Percentiles rank a stretch among this genome's conserved stretches.
These are phyloP conservation scores for Fennellomyces sp. DNA, from an alignment of 371 early-diverging fungal genomes.

Conservation along the genomic window DNA sequence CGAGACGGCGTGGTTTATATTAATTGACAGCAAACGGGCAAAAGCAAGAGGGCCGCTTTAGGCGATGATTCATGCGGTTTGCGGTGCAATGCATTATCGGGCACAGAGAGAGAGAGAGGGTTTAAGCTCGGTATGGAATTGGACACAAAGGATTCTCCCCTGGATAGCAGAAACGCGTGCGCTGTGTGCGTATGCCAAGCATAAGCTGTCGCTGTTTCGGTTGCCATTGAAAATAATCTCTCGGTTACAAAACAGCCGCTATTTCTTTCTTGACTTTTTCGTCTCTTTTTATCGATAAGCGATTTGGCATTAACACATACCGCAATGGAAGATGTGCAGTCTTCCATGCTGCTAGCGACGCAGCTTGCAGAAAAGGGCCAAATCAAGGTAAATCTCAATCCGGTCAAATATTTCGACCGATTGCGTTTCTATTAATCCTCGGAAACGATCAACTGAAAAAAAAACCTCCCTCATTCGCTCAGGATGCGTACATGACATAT, in stretches of 20 bases:
- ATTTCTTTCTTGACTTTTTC: not conserved
- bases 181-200: too few relatives aligned
- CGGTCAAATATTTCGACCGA: not conserved
- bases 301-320: not conserved
- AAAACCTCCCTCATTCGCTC: not conserved
- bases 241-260: too few relatives aligned
- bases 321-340: conserved; percentile 37
- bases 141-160: too few relatives aligned
- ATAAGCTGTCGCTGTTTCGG: too few relatives aligned
- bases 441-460: not conserved
- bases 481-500: conserved; percentile 52
- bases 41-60: too few relatives aligned
- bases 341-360: conserved; percentile 32
- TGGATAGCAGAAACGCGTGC: too few relatives aligned
- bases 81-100: too few relatives aligned
- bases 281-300: not conserved
- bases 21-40: too few relatives aligned
- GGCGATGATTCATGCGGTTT: too few relatives aligned
- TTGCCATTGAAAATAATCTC: not conserved
- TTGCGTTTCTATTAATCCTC: not conserved
- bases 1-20: too few relatives aligned
- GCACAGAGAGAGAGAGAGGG: too few relatives aligned
- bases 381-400: conserved; percentile 28
- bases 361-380: conserved; percentile 41
- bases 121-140: too few relatives aligned